Evolutionary conservation across 2,329 filamentous ascomycete genomes (phyloP), one percentile per base, ranked within the genome.

Genomic region (Elsinoe fawcettii): DNA sequence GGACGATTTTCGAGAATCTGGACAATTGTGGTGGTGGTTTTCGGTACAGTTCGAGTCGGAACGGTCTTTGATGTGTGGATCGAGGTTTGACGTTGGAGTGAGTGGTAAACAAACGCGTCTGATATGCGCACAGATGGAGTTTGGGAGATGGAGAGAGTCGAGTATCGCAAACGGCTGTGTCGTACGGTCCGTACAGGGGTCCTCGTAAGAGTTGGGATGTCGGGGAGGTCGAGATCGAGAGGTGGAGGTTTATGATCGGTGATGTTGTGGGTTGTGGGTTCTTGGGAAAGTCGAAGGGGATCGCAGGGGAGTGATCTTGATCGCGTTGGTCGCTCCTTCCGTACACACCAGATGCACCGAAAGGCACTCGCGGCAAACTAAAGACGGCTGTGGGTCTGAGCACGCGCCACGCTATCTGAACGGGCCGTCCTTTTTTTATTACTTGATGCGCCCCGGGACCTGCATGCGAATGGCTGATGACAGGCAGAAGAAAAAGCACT

Each of bases 91-190:
- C 49, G 49, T 53, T 53, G 49, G 30, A 53, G 49, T 20, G 23
- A 27, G 12, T n/a, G 30, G 49, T 53, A 53, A 53, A 53, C 49
- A 53, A 53, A 53, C 49, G 49, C 49, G 49, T 53, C 30, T 23
- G 34, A 34, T 51, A 25, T 53, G 47, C 47, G 49, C 49, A 53
- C 49, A 53, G 49, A 39, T 53, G 49, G 49, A 53, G 49, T 53
- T 37, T 39, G 30, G 49, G 49, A 11, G 18, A 30, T 18, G 20
- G 32, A 11, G 22, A 53, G 41, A 53, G 49, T 53, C 49, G 49
- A 53, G 32, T 30, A 53, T 53, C 49, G 49, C 49, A 53, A 39
- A 53, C 49, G 49, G 25, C 32, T n/a, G 30, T n/a, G 20, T 36
- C 20, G 49, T 25, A 25, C 11, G 32, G 30, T 39, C 34, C 7